A percentile compares a stretch with the other conserved stretches of the same genome.
Evolutionary conservation across 352 stramenopile species (phyloP).

Genomic region (Globisporangium alternatum): DNA sequence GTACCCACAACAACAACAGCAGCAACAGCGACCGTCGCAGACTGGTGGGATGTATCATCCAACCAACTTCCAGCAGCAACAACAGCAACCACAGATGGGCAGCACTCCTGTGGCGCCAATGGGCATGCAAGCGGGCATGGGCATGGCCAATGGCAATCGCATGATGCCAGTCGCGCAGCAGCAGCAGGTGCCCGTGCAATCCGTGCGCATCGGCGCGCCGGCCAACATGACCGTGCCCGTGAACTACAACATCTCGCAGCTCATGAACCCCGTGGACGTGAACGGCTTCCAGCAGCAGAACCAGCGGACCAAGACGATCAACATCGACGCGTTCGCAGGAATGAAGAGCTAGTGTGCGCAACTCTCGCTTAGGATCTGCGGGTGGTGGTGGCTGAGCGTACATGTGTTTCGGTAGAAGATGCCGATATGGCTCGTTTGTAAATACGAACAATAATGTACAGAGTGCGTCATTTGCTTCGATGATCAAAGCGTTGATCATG

Average conservation of each 20-base stretch:
- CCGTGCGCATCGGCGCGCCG: background rate
- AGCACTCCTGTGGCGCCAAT: constrained; percentile 6
- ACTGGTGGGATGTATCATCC: constrained; percentile 21
- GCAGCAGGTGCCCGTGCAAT: background rate
- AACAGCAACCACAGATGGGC: constrained; percentile 22
- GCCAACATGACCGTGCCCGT: constrained; percentile 20
- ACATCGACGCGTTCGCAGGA: constrained; percentile 78
- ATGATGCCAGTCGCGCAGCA: constrained; percentile 8
- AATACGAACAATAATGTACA: background rate
- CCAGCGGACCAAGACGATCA: constrained; percentile 63
- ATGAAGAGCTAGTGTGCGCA: constrained; percentile 31
- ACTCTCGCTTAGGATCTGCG: background rate
- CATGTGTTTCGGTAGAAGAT: no score
- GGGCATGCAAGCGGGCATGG: constrained; percentile 21
- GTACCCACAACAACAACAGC: constrained; percentile 21
- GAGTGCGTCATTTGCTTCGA: no score
- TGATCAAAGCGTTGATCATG: no score
- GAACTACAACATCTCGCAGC: constrained; percentile 83
- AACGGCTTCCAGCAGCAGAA: constrained; percentile 28
- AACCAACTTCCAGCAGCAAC: constrained; percentile 27
- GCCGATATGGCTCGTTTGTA: background rate
- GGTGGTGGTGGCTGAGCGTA: no score
- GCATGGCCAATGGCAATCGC: background rate
- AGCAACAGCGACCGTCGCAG: constrained; percentile 22
- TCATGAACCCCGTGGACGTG: constrained; percentile 77